Percentiles rank a stretch among this genome's conserved stretches.
These are phyloP conservation scores for Pseudogymnoascus sp. DNA, from an alignment of 2,329 filamentous ascomycete genomes.

Conservation along the genomic window DNA sequence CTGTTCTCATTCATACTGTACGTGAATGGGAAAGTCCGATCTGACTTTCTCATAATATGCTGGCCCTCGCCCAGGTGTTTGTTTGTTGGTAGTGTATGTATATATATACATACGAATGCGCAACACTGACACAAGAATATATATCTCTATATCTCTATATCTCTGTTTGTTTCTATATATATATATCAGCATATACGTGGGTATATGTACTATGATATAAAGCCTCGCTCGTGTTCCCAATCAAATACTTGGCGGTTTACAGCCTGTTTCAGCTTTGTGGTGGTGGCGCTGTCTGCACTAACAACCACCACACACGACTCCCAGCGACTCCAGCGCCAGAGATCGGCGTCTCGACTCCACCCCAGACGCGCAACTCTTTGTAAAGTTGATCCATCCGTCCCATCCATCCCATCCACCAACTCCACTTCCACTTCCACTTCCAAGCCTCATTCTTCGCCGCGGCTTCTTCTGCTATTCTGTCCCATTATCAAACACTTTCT, in stretches of 20 bases:
- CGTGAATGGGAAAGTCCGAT: background rate
- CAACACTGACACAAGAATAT: background rate
- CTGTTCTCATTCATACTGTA: background rate
- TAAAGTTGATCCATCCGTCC: background rate
- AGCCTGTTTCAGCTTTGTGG: background rate
- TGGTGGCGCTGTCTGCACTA: background rate
- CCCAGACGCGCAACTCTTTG: conserved; percentile 4
- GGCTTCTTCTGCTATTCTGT: background rate
- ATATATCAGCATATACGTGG: background rate
- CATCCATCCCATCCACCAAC: conserved; percentile 1
- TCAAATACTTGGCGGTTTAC: background rate
- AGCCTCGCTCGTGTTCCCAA: background rate
- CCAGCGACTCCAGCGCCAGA: background rate
- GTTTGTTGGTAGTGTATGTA: too few relatives aligned
- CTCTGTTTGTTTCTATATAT: background rate
- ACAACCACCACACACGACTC: background rate
- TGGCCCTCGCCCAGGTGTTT: background rate
- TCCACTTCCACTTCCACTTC: conserved; percentile 7
- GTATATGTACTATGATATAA: too few relatives aligned
- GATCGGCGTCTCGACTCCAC: conserved; percentile 3
- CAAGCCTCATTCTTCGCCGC: conserved; percentile 3
- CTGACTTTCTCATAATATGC: background rate
- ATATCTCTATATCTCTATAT: background rate
- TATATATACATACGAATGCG: background rate
- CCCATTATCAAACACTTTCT: conserved; percentile 5